Conservation (phyloP, 177 flowering plant species). For the Vitis hybrid region DNA sequence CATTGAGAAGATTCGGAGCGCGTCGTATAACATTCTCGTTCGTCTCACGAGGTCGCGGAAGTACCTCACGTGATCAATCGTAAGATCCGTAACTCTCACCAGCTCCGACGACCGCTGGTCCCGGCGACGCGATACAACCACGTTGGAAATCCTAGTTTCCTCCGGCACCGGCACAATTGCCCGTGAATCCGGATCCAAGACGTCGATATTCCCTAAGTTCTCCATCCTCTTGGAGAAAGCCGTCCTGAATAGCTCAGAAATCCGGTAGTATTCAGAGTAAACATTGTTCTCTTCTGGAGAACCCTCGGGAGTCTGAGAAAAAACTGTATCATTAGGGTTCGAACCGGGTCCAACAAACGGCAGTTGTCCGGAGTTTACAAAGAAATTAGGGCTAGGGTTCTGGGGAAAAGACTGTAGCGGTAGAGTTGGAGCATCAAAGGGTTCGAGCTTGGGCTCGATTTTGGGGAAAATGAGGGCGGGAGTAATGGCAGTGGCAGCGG, state of each 20-base stretch:
- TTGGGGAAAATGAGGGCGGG: slow-evolving; percentile 27
- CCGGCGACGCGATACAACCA: slow-evolving; percentile 7
- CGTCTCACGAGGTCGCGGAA: slow-evolving; percentile 56
- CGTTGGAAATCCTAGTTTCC: slow-evolving; percentile 12
- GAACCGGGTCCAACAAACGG: slow-evolving; percentile 6
- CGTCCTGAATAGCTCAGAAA: slow-evolving; percentile 56
- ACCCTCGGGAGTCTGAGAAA: slow-evolving; percentile 4
- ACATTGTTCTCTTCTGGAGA: slow-evolving; percentile 28
- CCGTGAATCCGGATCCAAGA: slow-evolving; percentile 23
- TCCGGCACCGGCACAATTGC: slow-evolving; percentile 41
- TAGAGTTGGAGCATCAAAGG: slow-evolving; percentile 23
- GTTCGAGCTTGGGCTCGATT: slow-evolving; percentile 51
- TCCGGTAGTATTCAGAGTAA: slow-evolving; percentile 53
- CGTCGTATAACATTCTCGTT: slow-evolving; percentile 61
- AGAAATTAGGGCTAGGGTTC: slow-evolving; percentile 14
- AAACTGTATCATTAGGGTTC: background rate
- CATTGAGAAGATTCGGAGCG: slow-evolving; percentile 45
- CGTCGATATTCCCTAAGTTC: slow-evolving; percentile 16
- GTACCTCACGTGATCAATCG: slow-evolving; percentile 37
- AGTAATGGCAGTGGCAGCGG: background rate
- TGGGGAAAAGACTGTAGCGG: slow-evolving; percentile 1
- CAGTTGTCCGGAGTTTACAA: slow-evolving; percentile 12
- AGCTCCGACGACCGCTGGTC: slow-evolving; percentile 52
- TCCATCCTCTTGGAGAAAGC: slow-evolving; percentile 47
- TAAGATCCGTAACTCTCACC: slow-evolving; percentile 56